Conservation (phyloP, 2,329 filamentous ascomycete species). For the Dactylellina leptospora region DNA sequence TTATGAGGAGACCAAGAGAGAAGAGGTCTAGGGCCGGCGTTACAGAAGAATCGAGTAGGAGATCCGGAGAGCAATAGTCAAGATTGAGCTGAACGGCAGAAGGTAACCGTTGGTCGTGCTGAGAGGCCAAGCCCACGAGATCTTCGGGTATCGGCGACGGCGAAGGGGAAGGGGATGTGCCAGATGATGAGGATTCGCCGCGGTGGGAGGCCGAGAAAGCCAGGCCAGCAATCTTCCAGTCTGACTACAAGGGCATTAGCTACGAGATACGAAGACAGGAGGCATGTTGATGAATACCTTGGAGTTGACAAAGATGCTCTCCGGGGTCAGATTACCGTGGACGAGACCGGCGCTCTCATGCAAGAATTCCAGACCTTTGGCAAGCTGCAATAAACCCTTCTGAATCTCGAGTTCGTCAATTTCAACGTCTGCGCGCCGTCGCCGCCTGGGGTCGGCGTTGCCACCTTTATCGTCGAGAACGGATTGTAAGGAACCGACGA, state of each 20-base stretch:
- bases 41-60: conserved; percentile 88
- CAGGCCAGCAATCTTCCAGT: conserved; percentile 98
- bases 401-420: conserved; percentile 98
- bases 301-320: conserved; percentile 90
- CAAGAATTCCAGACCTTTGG: conserved; percentile 91
- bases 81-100: conserved; percentile 84
- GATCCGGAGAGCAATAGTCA: conserved; percentile 94
- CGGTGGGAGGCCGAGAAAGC: conserved; percentile 83
- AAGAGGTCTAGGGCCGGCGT: conserved; percentile 90
- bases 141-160: conserved; percentile 58
- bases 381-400: conserved; percentile 91
- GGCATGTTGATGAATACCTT: conserved; percentile 69
- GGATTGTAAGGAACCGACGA: conserved; percentile 86
- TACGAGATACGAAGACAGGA: conserved; percentile 1
- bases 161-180: conserved; percentile 78
- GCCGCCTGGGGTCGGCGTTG: conserved; percentile 71
- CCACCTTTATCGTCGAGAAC: conserved; percentile 85
- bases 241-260: conserved; percentile 69
- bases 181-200: conserved; percentile 72
- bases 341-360: conserved; percentile 94
- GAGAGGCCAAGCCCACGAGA: conserved; percentile 59
- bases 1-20: conserved; percentile 84
- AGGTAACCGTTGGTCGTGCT: conserved; percentile 84
- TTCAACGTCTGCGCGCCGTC: conserved; percentile 80
- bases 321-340: conserved; percentile 92